Percentiles rank a stretch among this genome's conserved stretches.
These are phyloP conservation scores for Pichia sp. DNA, from an alignment of 1,139 yeast genomes.

Conservation along the genomic window DNA sequence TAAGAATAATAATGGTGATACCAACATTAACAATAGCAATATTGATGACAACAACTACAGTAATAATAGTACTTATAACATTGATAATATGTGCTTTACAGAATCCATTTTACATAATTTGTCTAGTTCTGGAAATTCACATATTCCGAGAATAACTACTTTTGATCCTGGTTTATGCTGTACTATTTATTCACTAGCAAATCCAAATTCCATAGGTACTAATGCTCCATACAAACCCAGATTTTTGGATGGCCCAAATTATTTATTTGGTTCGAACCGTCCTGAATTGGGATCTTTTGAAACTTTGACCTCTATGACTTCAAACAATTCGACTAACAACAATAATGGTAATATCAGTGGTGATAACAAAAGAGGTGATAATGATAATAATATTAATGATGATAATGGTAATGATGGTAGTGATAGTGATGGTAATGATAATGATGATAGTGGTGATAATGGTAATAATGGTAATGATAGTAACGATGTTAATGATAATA, in stretches of 20 bases:
- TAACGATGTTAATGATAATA: no score
- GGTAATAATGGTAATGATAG: no score
- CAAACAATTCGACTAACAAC: background rate
- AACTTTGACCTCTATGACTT: constrained; percentile 6
- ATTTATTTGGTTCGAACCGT: background rate
- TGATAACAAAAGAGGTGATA: background rate
- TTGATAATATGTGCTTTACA: no score
- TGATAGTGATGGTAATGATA: no score
- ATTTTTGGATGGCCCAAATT: background rate
- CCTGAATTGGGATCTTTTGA: constrained; percentile 5
- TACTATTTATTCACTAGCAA: constrained; percentile 5
- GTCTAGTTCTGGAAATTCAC: no score
- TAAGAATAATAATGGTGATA: no score
- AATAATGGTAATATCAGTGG: background rate
- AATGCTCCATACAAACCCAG: constrained; percentile 2
- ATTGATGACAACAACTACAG: no score
- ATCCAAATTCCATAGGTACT: constrained; percentile 2
- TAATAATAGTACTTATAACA: no score
- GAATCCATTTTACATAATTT: no score
- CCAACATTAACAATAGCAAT: no score
- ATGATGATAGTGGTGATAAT: no score
- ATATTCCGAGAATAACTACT: background rate
- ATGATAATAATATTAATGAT: background rate
- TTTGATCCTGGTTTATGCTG: constrained; percentile 6
- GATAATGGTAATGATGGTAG: no score